phyloP scores from a whole-genome alignment of 305 asterid species.

The Euphrasia arctica region DNA sequence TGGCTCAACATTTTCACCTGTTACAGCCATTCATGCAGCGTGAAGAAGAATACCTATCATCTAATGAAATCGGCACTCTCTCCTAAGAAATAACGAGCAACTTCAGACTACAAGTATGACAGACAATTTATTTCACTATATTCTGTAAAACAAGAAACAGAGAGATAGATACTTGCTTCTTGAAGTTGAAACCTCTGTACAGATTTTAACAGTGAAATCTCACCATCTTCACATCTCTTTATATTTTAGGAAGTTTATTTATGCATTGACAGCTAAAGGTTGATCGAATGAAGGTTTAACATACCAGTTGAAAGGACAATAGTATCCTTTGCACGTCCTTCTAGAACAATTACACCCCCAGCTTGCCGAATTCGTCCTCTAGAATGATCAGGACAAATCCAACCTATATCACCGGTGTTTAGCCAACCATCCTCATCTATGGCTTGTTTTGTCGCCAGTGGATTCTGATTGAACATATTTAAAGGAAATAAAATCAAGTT shows the following conservation, averaged over 20 bases:
- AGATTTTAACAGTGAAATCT: background rate
- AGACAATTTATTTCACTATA: too few relatives aligned
- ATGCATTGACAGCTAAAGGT: background rate
- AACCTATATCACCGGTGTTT: conserved; percentile 90
- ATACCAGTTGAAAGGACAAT: conserved; percentile 85
- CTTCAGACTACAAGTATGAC: background rate
- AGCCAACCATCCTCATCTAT: conserved; percentile 88
- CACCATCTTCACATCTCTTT: conserved; percentile 3
- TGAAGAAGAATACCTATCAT: background rate
- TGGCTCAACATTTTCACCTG: conserved; percentile 98
- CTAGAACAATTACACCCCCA: conserved; percentile 82
- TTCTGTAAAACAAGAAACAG: background rate
- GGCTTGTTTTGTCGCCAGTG: conserved; percentile 63
- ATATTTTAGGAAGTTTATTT: background rate
- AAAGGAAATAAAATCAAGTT: conserved; percentile 14
- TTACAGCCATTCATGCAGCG: conserved; percentile 6
- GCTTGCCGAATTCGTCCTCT: conserved; percentile 76
- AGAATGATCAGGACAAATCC: conserved; percentile 83
- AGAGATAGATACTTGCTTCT: background rate
- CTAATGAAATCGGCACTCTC: background rate
- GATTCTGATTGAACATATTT: conserved; percentile 50
- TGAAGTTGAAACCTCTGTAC: background rate
- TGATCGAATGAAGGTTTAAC: conserved; percentile 3
- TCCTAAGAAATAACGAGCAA: background rate
- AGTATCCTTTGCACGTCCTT: conserved; percentile 97